Evolutionary conservation across 352 stramenopile genomes (phyloP).

Genomic region (Globisporangium solare): DNA sequence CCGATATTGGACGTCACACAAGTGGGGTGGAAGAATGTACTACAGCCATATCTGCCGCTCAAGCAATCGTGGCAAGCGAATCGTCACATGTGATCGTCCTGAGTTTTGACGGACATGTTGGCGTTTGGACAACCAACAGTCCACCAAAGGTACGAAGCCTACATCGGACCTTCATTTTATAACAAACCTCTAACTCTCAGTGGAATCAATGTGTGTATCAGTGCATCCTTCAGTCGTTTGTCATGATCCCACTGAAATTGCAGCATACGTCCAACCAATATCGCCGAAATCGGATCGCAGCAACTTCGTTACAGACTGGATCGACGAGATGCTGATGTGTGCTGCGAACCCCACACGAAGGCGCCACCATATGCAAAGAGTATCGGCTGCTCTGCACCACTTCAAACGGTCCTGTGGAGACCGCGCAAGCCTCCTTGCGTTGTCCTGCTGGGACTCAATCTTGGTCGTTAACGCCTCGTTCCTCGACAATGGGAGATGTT

Average conservation of each 20-base stretch:
- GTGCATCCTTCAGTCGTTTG: background rate
- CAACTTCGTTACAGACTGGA: background rate
- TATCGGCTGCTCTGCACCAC: background rate
- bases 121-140: background rate
- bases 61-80: background rate
- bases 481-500: constrained; percentile 13
- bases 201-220: background rate
- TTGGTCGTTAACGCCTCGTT: constrained; percentile 21
- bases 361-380: background rate
- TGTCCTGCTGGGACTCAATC: constrained; percentile 22
- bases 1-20: background rate
- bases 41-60: background rate
- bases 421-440: constrained; percentile 4
- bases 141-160: background rate
- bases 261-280: background rate
- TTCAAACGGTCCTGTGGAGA: constrained; percentile 1
- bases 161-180: background rate
- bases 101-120: background rate
- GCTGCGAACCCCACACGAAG: background rate
- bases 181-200: background rate
- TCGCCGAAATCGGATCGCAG: background rate
- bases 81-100: background rate
- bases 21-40: background rate
- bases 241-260: background rate
- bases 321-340: constrained; percentile 1